Conservation (phyloP, 768 basidiomycete species). For the Naganishia kalamii region DNA sequence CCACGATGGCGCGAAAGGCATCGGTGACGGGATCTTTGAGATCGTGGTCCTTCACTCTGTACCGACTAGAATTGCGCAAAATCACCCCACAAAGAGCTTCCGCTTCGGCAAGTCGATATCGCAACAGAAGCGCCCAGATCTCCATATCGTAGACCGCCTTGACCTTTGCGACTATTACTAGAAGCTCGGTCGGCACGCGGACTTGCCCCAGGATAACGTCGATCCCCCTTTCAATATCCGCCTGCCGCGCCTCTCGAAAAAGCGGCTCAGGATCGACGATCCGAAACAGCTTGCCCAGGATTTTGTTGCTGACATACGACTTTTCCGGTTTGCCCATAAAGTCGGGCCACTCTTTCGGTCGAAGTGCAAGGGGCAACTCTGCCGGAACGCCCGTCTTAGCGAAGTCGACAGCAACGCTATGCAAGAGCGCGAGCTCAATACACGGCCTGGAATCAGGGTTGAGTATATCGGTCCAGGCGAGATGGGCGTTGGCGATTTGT, state of each 20-base stretch:
- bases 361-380: conserved; percentile 23
- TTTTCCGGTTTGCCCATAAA: conserved; percentile 41
- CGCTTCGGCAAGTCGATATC: conserved; percentile 41
- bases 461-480: conserved; percentile 34
- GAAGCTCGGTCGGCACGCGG: conserved; percentile 24
- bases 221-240: conserved; percentile 27
- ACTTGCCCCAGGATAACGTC: conserved; percentile 29
- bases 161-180: conserved; percentile 32
- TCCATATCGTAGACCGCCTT: conserved; percentile 37
- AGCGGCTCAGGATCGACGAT: conserved; percentile 40
- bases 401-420: conserved; percentile 45
- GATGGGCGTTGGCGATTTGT: conserved; percentile 41
- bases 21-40: conserved; percentile 42
- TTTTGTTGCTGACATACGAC: conserved; percentile 35
- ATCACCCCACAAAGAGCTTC: conserved; percentile 43
- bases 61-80: conserved; percentile 34
- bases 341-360: conserved; percentile 39
- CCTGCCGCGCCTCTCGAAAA: conserved; percentile 34
- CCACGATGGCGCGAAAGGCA: conserved; percentile 32
- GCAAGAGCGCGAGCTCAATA: conserved; percentile 35
- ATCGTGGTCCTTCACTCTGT: conserved; percentile 39
- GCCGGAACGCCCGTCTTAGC: conserved; percentile 44
- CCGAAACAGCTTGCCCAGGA: conserved; percentile 39
- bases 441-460: conserved; percentile 27
- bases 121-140: conserved; percentile 35